A percentile compares a stretch with the other conserved stretches of the same genome.
Conservation (phyloP, 73 alveolate species). For the Tetrahymena malaccensis region DNA sequence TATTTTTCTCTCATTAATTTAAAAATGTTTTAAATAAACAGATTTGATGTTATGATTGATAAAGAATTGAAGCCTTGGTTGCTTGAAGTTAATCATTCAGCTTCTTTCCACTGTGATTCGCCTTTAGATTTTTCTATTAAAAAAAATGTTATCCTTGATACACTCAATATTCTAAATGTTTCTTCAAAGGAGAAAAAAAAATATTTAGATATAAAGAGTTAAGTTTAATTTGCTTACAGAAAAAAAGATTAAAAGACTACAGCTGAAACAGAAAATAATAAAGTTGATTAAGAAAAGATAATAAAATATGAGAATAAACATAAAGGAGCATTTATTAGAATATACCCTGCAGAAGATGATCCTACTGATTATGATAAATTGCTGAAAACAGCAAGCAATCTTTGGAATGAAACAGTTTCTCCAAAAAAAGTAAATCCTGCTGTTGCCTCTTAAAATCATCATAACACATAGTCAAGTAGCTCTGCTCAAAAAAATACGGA, state of each 20-base stretch:
- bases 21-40: neutral
- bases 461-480: neutral
- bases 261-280: neutral
- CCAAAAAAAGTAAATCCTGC: neutral
- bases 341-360: conserved; percentile 33
- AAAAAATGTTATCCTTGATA: conserved; percentile 53
- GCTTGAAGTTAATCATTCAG: conserved; percentile 69
- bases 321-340: conserved; percentile 6
- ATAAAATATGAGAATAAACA: conserved; percentile 11
- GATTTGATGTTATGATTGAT: conserved; percentile 63
- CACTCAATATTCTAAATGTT: conserved; percentile 48
- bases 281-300: conserved; percentile 1
- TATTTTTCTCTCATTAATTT: too few relatives aligned
- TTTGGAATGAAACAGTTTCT: neutral
- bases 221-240: conserved; percentile 25
- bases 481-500: neutral
- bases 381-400: neutral
- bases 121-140: conserved; percentile 63
- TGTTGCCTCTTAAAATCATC: neutral
- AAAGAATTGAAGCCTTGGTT: conserved; percentile 51
- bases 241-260: neutral
- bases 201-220: conserved; percentile 40
- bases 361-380: neutral
- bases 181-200: conserved; percentile 41
- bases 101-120: conserved; percentile 69